Base-by-base conservation (phyloP, 441 rosid genomes). In the Gossypium aridum region DNA sequence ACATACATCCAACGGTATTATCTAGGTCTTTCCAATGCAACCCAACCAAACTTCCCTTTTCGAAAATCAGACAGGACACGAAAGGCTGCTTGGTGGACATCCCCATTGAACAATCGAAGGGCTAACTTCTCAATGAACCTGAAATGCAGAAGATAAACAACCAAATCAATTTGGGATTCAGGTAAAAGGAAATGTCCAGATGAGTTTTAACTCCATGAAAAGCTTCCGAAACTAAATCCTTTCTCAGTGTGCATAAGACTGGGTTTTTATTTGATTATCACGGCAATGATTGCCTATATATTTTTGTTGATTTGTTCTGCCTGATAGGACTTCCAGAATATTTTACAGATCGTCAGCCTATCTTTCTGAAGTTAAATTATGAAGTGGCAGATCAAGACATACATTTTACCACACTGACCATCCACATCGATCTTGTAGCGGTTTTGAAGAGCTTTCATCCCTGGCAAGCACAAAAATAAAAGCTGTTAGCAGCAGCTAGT, bases 81-180 rank as follows among this genome's bases (percentile, higher is more conserved):
- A 76, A 88, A 87, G 25, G 91, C 87, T 25, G 97, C 97, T 79
- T 89, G 92, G 75, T 91, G 86, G 75, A 75, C 71, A 73, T 91
- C 94, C 74, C 94, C 90, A 64, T 83, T 92, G 81, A 95, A 92
- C 86, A 94, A 85, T 60, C 86, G 85, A 47, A 84, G 73, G 20
- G 96, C 90, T 69, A 90, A 84, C 85, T 91, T 92, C 73, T 85
- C 84, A 59, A 92, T 86, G 79, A 91, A 90, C 82, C 98, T 95
- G 87, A 86, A 80, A 74, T 39, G 2, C 60, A 75, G 51, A 64
- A 49, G 69, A 75, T 65, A 7, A 69, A 76, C 47, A 68, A 54
- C 55, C n/a, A 63, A 49, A 66, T 77, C 53, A 76, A 72, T 54
- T 26, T 5, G 31, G 28, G 59, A 55, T n/a, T 75, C 12, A 20